These are phyloP conservation scores for Inga oerstediana DNA, from an alignment of 306 rosid species.

Conservation along the genomic window DNA sequence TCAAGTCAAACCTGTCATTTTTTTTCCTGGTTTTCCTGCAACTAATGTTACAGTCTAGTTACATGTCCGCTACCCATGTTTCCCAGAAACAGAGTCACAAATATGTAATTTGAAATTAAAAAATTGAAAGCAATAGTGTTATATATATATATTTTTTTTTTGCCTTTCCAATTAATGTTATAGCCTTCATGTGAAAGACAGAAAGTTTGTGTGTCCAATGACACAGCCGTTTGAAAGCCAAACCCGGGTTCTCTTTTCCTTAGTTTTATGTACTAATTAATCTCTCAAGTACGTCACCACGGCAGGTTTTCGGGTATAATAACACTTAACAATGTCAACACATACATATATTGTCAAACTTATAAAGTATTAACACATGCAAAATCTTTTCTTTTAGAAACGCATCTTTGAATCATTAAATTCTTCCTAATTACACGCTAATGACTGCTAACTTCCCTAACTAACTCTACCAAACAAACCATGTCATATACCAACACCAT, in stretches of 20 bases:
- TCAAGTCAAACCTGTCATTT: too few relatives aligned
- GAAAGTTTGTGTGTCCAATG: neutral
- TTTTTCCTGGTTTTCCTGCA: neutral
- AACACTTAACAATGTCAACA: neutral
- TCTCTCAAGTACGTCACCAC: slow-evolving; percentile 30
- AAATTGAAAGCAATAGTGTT: too few relatives aligned
- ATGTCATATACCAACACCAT: too few relatives aligned
- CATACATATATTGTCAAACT: neutral
- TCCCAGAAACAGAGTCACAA: neutral
- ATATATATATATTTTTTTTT: too few relatives aligned
- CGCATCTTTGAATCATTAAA: neutral
- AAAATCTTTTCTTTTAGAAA: slow-evolving; percentile 25
- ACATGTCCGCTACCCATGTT: too few relatives aligned
- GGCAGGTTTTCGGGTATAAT: slow-evolving; percentile 31
- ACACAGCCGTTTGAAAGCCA: neutral
- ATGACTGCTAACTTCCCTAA: slow-evolving; percentile 39
- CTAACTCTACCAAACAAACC: slow-evolving; percentile 14
- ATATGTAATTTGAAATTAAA: neutral
- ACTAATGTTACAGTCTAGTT: too few relatives aligned
- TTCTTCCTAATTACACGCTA: slow-evolving; percentile 22
- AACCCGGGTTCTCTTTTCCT: neutral
- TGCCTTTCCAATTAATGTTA: neutral
- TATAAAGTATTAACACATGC: neutral
- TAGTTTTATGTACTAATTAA: neutral
- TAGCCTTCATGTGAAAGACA: neutral